Evolutionary conservation across 345 rosid species (phyloP).

Genomic region (Dipteronia sinensis): DNA sequence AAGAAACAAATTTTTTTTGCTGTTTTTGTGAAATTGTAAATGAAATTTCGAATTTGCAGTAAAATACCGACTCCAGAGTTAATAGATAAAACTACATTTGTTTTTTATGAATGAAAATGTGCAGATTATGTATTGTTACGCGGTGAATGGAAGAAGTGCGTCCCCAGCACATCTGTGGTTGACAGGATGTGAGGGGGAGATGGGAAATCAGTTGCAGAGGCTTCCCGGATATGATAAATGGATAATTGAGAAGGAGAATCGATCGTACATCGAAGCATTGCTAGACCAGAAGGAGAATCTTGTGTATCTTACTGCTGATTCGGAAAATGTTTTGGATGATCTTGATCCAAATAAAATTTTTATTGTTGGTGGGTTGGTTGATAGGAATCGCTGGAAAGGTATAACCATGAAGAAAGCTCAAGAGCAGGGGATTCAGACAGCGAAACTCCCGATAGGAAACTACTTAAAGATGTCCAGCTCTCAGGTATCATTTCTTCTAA

Average conservation of each 20-base stretch:
- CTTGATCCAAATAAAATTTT: conserved; percentile 64
- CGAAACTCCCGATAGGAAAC: conserved; percentile 81
- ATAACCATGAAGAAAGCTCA: conserved; percentile 85
- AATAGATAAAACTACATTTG: background rate
- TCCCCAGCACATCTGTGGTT: conserved; percentile 82
- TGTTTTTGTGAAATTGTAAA: no score
- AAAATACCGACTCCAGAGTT: background rate
- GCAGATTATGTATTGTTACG: conserved; percentile 95
- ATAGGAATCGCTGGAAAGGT: conserved; percentile 93
- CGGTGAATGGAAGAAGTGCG: conserved; percentile 68
- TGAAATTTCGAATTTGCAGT: no score
- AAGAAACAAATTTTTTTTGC: no score
- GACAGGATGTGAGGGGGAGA: conserved; percentile 74
- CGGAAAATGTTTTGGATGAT: conserved; percentile 67
- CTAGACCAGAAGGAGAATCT: conserved; percentile 61
- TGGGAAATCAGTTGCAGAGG: conserved; percentile 66
- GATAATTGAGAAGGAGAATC: conserved; percentile 82
- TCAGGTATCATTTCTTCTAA: conserved; percentile 76
- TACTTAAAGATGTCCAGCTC: conserved; percentile 95
- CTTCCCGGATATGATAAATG: conserved; percentile 90
- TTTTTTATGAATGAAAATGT: conserved; percentile 6
- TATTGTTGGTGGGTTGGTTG: conserved; percentile 87
- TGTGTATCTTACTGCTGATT: conserved; percentile 90
- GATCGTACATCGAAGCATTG: conserved; percentile 70
- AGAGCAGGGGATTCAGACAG: conserved; percentile 88